Percentiles rank a stretch among this genome's conserved stretches.
These are phyloP conservation scores for Blepharisma stoltei DNA, from an alignment of 73 alveolate species.

Conservation along the genomic window DNA sequence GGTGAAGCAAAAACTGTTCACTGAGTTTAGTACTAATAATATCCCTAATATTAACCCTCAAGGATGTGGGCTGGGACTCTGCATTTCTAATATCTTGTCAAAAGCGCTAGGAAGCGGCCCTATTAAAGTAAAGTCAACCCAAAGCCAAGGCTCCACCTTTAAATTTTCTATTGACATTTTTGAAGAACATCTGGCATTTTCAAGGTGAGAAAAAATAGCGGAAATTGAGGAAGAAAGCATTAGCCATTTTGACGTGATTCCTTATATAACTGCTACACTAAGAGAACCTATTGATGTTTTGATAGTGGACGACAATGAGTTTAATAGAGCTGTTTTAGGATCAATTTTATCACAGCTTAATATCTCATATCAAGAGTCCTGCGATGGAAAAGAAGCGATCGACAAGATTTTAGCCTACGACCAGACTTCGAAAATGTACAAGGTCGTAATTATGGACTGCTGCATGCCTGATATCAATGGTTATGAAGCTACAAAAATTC, in stretches of 20 bases:
- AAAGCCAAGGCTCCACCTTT: slow-evolving; percentile 3
- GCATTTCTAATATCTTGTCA: background rate
- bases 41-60: background rate
- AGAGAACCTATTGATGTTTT: background rate
- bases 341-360: background rate
- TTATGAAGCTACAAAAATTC: background rate
- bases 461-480: background rate
- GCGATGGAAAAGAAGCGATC: background rate
- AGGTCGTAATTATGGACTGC: background rate
- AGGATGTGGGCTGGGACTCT: slow-evolving; percentile 1
- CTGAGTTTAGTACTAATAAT: background rate
- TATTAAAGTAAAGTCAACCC: slow-evolving; percentile 1
- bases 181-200: background rate
- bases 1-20: background rate
- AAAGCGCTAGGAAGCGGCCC: background rate
- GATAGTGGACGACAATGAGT: background rate
- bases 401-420: background rate
- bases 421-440: background rate
- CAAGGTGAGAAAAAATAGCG: background rate
- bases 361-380: background rate
- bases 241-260: background rate
- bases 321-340: background rate
- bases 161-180: background rate
- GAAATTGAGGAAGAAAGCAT: background rate
- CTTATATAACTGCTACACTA: background rate